phyloP scores from a whole-genome alignment of 441 rosid genomes.

The Viola pubescens region DNA sequence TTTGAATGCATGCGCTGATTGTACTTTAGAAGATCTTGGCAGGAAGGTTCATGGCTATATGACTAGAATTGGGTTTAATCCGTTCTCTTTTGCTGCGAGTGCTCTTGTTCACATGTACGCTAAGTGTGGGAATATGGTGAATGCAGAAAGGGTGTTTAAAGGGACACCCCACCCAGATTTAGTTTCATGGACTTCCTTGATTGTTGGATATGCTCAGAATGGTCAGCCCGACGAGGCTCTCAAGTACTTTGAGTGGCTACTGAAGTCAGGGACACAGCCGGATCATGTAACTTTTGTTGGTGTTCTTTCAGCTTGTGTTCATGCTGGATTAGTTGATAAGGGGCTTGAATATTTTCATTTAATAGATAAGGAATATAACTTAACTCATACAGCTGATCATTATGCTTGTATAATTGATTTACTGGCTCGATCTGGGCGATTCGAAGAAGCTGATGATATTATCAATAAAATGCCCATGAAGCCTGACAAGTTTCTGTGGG shows the following conservation, averaged over 20 bases:
- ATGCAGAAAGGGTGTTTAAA: slow-evolving; percentile 16
- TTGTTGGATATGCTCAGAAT: slow-evolving; percentile 18
- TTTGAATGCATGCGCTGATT: slow-evolving; percentile 34
- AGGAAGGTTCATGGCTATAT: slow-evolving; percentile 31
- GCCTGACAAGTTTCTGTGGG: slow-evolving; percentile 42
- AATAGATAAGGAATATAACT: slow-evolving; percentile 24
- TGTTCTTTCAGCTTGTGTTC: slow-evolving; percentile 30
- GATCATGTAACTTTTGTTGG: slow-evolving; percentile 16
- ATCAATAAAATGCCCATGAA: slow-evolving; percentile 35
- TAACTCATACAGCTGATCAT: slow-evolving; percentile 34
- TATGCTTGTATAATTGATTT: slow-evolving; percentile 45
- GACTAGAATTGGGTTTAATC: slow-evolving; percentile 10
- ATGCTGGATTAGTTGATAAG: slow-evolving; percentile 39
- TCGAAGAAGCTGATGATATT: slow-evolving; percentile 33
- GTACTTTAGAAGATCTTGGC: slow-evolving; percentile 28
- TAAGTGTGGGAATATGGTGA: slow-evolving; percentile 15
- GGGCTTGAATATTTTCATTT: slow-evolving; percentile 37
- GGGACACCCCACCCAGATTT: slow-evolving; percentile 9
- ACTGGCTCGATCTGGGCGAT: slow-evolving; percentile 37
- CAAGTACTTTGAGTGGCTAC: slow-evolving; percentile 10
- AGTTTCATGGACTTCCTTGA: slow-evolving; percentile 17
- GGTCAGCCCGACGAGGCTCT: slow-evolving; percentile 12
- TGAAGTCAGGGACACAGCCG: slow-evolving; percentile 16
- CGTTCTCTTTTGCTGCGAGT: slow-evolving; percentile 14
- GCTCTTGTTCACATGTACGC: slow-evolving; percentile 21